Base-by-base conservation (phyloP, 2,329 filamentous ascomycete genomes). In the Thermoascus crustaceus region DNA sequence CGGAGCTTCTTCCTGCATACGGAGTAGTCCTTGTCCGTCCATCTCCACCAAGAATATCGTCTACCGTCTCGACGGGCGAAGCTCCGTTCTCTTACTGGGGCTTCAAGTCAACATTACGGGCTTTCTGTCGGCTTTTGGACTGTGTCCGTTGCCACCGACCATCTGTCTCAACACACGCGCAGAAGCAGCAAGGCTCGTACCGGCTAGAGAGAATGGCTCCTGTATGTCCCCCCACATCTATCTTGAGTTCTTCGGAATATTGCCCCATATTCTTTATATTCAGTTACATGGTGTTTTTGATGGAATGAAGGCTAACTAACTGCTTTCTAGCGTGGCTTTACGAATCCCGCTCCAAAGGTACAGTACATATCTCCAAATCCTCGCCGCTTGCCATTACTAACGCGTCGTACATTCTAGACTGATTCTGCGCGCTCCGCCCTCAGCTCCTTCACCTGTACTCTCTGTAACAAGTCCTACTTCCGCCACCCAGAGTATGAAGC, bases 401-500 rank as follows among this genome's bases (percentile, higher is more conserved):
- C 13, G 7, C 14, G 7, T 24, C 6, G 20, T 25, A 32, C n/a
- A 20, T 10, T 10, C 32, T 41, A 72, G 53, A 78, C 73, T 20
- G 72, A 76, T 42, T 73, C 67, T 37, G 85, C 85, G 6, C 80
- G 84, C 43, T 82, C 85, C 52, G 84, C 85, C 10, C 71, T 85
- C 32, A 82, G 80, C 53, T 78, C 83, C 21, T 91, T 93, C 65
- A 87, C 84, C 66, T 93, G 78, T 68, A 76, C 80, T 25, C 76
- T 96, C 36, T 96, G 91, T 68, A 79, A 82, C 45, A 96, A 96
- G 66, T 89, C 88, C 50, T 98, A 96, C 64, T 79, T 81, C 2
- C 86, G 91, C 37, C 89, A 94, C 73, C 89, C 93, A 56, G 89
- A 96, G 59, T 95, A 93, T 60, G 89, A 96, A 62, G 82, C 88